A percentile compares a stretch with the other conserved stretches of the same genome.
phyloP scores from a whole-genome alignment of 2,329 filamentous ascomycete genomes.

The Trichophyton equinum region DNA sequence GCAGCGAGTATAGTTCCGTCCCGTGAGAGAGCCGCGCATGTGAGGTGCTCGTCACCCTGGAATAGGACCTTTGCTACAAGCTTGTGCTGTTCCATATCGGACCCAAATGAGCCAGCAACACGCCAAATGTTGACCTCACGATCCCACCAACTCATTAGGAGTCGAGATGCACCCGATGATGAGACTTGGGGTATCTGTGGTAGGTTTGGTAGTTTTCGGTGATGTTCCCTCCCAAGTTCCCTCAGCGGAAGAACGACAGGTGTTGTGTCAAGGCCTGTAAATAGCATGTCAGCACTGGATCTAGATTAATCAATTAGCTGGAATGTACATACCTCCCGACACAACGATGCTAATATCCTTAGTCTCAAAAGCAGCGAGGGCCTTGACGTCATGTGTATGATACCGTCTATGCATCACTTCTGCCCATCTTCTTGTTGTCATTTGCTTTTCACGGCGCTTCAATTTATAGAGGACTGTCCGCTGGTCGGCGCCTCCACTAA shows the following conservation, averaged over 20 bases:
- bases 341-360: constrained; percentile 73
- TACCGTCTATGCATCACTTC: constrained; percentile 77
- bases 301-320: not conserved
- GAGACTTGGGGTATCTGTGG: constrained; percentile 64
- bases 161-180: constrained; percentile 58
- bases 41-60: constrained; percentile 68
- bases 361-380: constrained; percentile 81
- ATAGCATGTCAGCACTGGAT: constrained; percentile 4
- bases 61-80: constrained; percentile 54
- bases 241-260: constrained; percentile 71
- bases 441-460: constrained; percentile 35
- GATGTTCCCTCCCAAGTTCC: constrained; percentile 65
- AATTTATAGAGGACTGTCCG: constrained; percentile 73
- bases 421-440: constrained; percentile 56
- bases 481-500: constrained; percentile 86
- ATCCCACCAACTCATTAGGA: constrained; percentile 88
- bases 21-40: constrained; percentile 56
- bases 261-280: constrained; percentile 65
- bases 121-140: constrained; percentile 76
- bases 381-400: constrained; percentile 89
- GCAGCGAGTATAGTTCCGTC: constrained; percentile 65
- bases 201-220: constrained; percentile 68
- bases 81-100: constrained; percentile 31
- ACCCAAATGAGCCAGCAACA: constrained; percentile 38
- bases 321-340: constrained; percentile 57